phyloP scores from a whole-genome alignment of 306 rosid genomes.

The Datisca glomerata region DNA sequence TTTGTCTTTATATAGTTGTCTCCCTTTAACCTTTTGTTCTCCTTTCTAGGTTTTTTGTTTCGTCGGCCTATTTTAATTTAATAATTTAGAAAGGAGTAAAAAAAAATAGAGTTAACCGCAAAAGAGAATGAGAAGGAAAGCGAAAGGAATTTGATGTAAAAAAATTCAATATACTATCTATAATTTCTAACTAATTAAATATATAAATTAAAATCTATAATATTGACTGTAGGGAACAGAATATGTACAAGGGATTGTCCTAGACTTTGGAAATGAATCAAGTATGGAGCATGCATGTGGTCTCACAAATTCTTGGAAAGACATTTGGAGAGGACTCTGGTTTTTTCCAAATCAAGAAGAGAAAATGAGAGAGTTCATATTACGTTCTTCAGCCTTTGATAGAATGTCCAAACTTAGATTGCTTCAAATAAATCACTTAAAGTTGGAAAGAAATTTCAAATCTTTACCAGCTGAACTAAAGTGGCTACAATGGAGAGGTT shows the following conservation, averaged over 20 bases:
- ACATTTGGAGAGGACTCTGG: slow-evolving; percentile 12
- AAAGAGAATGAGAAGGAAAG: no score
- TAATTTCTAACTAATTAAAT: no score
- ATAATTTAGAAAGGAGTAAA: no score
- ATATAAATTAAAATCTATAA: no score
- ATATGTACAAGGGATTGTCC: slow-evolving; percentile 32
- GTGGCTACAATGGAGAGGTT: slow-evolving; percentile 63
- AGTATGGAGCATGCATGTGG: neutral
- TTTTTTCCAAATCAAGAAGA: slow-evolving; percentile 15
- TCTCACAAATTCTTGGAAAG: slow-evolving; percentile 8
- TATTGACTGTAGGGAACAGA: slow-evolving; percentile 29
- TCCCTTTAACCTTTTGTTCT: no score
- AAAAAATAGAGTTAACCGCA: no score
- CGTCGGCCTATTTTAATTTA: no score
- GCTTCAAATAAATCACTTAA: slow-evolving; percentile 44
- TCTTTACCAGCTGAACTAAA: slow-evolving; percentile 34
- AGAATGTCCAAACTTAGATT: slow-evolving; percentile 31
- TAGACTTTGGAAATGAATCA: slow-evolving; percentile 24
- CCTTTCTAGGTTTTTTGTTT: no score
- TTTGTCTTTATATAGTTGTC: no score
- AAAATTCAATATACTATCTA: no score
- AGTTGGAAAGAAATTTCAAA: slow-evolving; percentile 28
- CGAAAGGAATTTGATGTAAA: no score
- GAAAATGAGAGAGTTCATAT: slow-evolving; percentile 8
- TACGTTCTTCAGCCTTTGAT: slow-evolving; percentile 24